phyloP scores from a whole-genome alignment of 2,329 filamentous ascomycete species.

The Stemphylium beticola region DNA sequence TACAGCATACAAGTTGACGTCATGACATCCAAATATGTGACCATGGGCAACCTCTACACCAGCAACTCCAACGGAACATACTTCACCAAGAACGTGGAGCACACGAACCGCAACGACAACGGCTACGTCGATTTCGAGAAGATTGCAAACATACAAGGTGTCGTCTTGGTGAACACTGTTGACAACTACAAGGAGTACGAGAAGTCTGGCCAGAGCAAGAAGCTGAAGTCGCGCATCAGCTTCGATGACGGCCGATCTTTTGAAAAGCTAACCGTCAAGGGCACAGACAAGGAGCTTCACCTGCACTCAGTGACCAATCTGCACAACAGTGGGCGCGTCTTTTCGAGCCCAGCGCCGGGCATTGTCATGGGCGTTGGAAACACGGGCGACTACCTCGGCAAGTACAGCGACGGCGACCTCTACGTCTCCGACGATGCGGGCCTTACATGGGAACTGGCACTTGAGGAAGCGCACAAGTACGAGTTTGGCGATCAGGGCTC shows the following conservation, averaged over 20 bases:
- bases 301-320: slow-evolving; percentile 91
- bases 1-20: slow-evolving; percentile 98
- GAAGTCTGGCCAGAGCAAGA: slow-evolving; percentile 62
- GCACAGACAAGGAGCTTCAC: slow-evolving; percentile 72
- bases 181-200: slow-evolving; percentile 81
- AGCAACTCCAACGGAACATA: slow-evolving; percentile 98
- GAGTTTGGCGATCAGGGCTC: slow-evolving; percentile 95
- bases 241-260: slow-evolving; percentile 96
- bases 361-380: slow-evolving; percentile 95
- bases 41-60: slow-evolving; percentile 88
- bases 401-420: slow-evolving; percentile 76
- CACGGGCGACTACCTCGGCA: slow-evolving; percentile 74
- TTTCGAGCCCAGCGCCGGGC: slow-evolving; percentile 91
- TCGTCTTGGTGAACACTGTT: slow-evolving; percentile 88
- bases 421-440: slow-evolving; percentile 93
- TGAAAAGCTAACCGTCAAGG: slow-evolving; percentile 70
- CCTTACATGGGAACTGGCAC: slow-evolving; percentile 76
- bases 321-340: slow-evolving; percentile 82
- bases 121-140: slow-evolving; percentile 96
- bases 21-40: slow-evolving; percentile 69
- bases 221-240: slow-evolving; percentile 80
- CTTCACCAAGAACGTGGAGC: slow-evolving; percentile 88
- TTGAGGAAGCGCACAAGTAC: slow-evolving; percentile 88
- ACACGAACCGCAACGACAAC: slow-evolving; percentile 80
- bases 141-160: slow-evolving; percentile 86